A percentile compares a stretch with the other conserved stretches of the same genome.
Conservation (phyloP, 1,139 yeast genomes). For the Taphrina deformans region DNA sequence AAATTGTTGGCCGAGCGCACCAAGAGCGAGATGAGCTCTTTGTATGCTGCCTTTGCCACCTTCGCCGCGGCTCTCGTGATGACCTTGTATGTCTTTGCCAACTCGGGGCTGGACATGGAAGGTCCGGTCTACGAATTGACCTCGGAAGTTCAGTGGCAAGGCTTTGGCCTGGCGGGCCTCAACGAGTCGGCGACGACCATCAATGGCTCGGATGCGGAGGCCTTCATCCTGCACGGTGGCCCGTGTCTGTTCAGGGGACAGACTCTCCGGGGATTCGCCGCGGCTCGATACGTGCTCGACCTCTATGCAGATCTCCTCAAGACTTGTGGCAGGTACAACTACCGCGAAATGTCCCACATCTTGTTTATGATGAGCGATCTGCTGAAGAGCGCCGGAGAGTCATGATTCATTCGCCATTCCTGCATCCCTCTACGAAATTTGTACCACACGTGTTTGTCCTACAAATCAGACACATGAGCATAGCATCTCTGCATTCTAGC, state of each 20-base stretch:
- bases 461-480: neutral
- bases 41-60: slow-evolving; percentile 24
- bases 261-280: slow-evolving; percentile 12
- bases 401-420: neutral
- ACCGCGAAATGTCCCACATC: slow-evolving; percentile 13
- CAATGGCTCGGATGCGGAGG: slow-evolving; percentile 16
- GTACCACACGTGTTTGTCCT: neutral
- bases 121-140: slow-evolving; percentile 13
- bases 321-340: slow-evolving; percentile 27
- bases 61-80: slow-evolving; percentile 28
- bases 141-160: slow-evolving; percentile 13
- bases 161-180: slow-evolving; percentile 23
- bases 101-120: neutral
- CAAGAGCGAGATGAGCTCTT: slow-evolving; percentile 22
- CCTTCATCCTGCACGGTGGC: slow-evolving; percentile 14
- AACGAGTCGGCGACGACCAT: slow-evolving; percentile 1
- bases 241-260: slow-evolving; percentile 10
- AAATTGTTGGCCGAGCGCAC: slow-evolving; percentile 7
- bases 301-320: slow-evolving; percentile 18
- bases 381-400: neutral
- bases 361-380: slow-evolving; percentile 12
- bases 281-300: slow-evolving; percentile 20
- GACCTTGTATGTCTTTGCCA: slow-evolving; percentile 28
- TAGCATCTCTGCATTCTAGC: neutral
- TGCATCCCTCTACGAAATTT: neutral